Evolutionary conservation across 2,329 filamentous ascomycete genomes (phyloP), one percentile per base, ranked within the genome.

Genomic region (Plectosphaerella cucumerina): DNA sequence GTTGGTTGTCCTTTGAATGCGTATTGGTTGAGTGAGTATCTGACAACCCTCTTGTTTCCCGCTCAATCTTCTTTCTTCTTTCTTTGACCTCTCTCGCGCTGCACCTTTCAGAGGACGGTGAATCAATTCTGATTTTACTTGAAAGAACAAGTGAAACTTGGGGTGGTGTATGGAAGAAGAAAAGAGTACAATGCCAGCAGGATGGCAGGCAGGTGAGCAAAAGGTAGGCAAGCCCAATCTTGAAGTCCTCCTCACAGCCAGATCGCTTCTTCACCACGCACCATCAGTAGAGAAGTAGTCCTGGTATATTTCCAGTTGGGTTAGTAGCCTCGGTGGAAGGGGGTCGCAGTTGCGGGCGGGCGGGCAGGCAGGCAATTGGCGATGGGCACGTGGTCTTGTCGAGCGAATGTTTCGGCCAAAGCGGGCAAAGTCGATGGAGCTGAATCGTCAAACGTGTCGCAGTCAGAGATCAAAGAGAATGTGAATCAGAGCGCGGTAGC

Each of bases 71-170:
- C 58, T 60, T 59, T 55, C 52, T 52, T 47, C 59, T 60, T 59
- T 56, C 51, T 52, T 49, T 57, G 50, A 52, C 56, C 48, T 58
- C 48, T 58, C 53, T 59, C 53, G 53, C 62, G 61, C 61, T 63
- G 64, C 58, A 66, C 59, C 58, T 61, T 62, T 62, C 58, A 63
- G 60, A 58, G 60, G 54, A 62, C 60, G 60, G 61, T 70, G 71
- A 75, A 71, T 77, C 71, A 78, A 78, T 78, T 77, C 67, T 76
- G 72, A 77, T 76, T 77, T 71, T 74, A 68, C 63, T 68, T 65
- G 59, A 63, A 53, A 51, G 22, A 43, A 48, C 47, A 39, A 42
- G 47, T 37, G 42, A 37, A 35, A 26, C 33, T 42, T 35, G 47
- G 47, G 47, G 47, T 48, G 47, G 20, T 42, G 37, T 50, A 41